Base-by-base conservation (phyloP, 805 yeast genomes). In the Yarrowia sp. region DNA sequence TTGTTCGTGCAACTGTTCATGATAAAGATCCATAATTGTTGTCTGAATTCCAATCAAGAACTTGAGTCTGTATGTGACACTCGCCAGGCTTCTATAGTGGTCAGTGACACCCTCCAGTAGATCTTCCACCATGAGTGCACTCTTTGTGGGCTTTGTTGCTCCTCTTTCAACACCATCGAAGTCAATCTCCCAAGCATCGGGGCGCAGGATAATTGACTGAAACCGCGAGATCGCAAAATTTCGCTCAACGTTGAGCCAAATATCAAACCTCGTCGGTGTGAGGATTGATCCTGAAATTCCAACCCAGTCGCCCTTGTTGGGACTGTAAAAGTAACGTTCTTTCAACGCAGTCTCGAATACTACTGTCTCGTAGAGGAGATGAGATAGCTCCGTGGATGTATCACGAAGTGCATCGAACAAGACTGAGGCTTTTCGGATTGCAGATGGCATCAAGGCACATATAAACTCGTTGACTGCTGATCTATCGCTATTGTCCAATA, bases 31-130 rank as follows among this genome's bases (percentile, higher is more conserved):
- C 28, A 88, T 70, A 28, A 88, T 70, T 24, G 79, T 77, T 48
- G 87, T 71, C 71, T 88, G 92, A 48, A 88, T 82, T 22, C 81
- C 82, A 19, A 83, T 76, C 8, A 87, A 76, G 67, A 84, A 85
- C 68, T 81, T 80, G 65, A 85, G 76, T 67, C 86, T 85, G 67
- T 79, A 83, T 49, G 81, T 81, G 67, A 85, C 77, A 26, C 85
- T 78, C 38, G 77, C 77, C 11, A 77, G 65, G 33, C 71, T 64
- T 21, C 70, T 43, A 74, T 85, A 85, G 67, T 83, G 85, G 16
- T 77, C 77, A 2, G 86, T 84, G 62, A 86, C 78, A 51, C 82
- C 81, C 67, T 85, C 84, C 22, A 88, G 74, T 44, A 89, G 72
- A 68, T 85, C 85, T 46, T 79, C 79, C 66, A 88, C 72, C 56